phyloP scores from a whole-genome alignment of 441 rosid species.

The Bocquillonia castaneifolia region DNA sequence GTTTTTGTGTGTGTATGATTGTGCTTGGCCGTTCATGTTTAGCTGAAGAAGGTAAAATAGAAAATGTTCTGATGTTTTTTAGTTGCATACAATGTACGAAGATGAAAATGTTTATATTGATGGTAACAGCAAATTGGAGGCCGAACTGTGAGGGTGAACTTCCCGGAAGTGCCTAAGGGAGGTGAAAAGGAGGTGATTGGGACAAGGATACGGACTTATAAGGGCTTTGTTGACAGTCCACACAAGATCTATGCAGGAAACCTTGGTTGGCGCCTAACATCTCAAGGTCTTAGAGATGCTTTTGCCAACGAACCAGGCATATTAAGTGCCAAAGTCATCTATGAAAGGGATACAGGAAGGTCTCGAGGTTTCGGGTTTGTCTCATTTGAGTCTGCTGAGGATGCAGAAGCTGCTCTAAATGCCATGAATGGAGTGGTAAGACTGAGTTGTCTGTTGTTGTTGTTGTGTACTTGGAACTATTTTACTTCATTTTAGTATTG shows the following conservation, averaged over 20 bases:
- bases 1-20: neutral
- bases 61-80: no score
- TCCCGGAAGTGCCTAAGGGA: constrained; percentile 88
- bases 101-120: neutral
- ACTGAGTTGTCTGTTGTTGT: constrained; percentile 12
- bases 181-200: constrained; percentile 72
- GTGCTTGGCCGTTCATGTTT: neutral
- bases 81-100: neutral
- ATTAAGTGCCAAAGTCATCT: constrained; percentile 73
- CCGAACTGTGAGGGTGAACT: constrained; percentile 71
- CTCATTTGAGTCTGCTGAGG: constrained; percentile 60
- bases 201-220: constrained; percentile 45
- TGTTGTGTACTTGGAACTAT: constrained; percentile 8
- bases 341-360: constrained; percentile 60
- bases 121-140: constrained; percentile 72
- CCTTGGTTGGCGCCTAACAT: constrained; percentile 75
- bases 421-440: constrained; percentile 71
- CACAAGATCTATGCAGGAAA: constrained; percentile 89
- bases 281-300: constrained; percentile 64
- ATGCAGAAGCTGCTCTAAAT: constrained; percentile 42
- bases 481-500: constrained; percentile 12
- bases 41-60: neutral
- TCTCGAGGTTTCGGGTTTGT: constrained; percentile 85
- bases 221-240: constrained; percentile 59
- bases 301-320: constrained; percentile 64